Base-by-base conservation (phyloP, 306 rosid genomes). In the Trifolium subterraneum region DNA sequence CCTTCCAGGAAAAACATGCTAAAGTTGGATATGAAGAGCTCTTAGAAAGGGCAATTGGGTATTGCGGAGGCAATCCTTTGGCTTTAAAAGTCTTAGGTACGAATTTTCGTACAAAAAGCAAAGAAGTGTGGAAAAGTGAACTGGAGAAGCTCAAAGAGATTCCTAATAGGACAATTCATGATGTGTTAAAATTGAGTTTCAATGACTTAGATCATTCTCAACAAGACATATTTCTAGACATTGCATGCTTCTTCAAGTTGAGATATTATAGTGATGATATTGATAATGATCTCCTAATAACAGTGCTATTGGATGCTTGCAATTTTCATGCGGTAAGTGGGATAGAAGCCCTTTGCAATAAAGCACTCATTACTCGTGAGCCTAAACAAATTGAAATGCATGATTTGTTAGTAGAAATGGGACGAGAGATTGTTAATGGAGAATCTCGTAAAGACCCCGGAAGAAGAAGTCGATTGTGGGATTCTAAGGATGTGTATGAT, bases 381-480 rank as follows among this genome's bases (percentile, higher is more conserved):
- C n/a, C n/a, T n/a, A n/a, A n/a, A n/a, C n/a, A n/a, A n/a, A n/a
- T n/a, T n/a, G n/a, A n/a, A 18, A 70, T 71, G 65, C 65, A 71
- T 55, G 65, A 20, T 31, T 54, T 71, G 25, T 20, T 71, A 54
- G 1, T 1, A 20, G 38, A 71, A 54, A 71, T 55, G 64, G 87
- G 76, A 2, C 4, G 35, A 19, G 54, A 35, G 14, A 73, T 79
- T 45, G 76, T 85, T 56, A 64, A 7, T 3, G 4, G 20, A 14
- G 73, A 78, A 39, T 72, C 73, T 22, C 2, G 1, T 1, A 60
- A 80, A n/a, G n/a, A 64, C 1, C 70, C 73, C 0, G 84, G 71
- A 23, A 31, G 13, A 19, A 65, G 79, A 41, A 85, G 83, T 27
- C 72, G 86, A 19, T 13, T 82, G 29, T 73, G 70, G 64, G 8